Conservation (phyloP, 176 grass and related monocot species). For the Oryza longistaminata region DNA sequence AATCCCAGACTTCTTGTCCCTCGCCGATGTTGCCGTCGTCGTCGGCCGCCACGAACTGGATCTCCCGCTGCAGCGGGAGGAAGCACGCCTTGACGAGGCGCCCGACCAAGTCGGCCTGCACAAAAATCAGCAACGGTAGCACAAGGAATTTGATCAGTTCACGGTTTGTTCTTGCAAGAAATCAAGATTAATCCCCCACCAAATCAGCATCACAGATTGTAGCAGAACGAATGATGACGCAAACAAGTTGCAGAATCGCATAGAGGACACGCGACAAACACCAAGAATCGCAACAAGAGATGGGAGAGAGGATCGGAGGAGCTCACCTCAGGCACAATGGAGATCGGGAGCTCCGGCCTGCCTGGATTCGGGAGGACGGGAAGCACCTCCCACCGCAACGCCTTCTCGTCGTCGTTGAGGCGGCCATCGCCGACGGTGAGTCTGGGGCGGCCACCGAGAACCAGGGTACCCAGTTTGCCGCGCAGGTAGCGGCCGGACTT, state of each 20-base stretch:
- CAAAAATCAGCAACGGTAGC: background rate
- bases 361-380: background rate
- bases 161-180: no score
- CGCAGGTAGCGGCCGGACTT: conserved; percentile 3
- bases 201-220: no score
- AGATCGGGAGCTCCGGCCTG: background rate
- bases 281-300: background rate
- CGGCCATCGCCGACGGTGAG: background rate
- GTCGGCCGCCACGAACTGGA: background rate
- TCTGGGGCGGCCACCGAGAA: background rate
- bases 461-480: background rate
- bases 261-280: background rate
- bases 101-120: conserved; percentile 3
- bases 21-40: background rate
- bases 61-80: background rate
- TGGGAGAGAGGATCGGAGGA: background rate
- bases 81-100: background rate
- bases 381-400: conserved; percentile 10
- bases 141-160: background rate
- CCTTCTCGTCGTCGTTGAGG: background rate
- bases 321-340: background rate
- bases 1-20: background rate
- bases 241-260: no score
- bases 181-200: no score
- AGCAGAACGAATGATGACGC: no score